Base-by-base conservation (phyloP, 371 early-diverging fungal genomes). In the Funneliformis caledonium region DNA sequence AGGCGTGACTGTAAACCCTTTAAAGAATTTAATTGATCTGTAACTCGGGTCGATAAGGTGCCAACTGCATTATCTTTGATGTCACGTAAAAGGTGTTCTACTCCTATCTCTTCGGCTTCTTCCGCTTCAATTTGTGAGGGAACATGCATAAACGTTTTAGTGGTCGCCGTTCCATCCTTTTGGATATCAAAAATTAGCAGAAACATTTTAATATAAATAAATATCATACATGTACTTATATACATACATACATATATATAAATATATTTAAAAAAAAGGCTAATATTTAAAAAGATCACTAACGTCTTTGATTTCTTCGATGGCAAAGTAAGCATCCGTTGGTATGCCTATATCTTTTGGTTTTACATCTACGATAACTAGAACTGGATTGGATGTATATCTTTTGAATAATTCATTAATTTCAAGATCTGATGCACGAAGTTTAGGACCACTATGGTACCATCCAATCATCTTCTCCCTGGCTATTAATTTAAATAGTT, bases 81-180 rank as follows among this genome's bases (percentile, higher is more conserved):
- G 85, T 99, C 99, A 80, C 99, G 93, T 77, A 99, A 89, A 82
- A 99, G 89, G 84, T 99, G 99, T 85, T 99, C 99, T 2, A 99
- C 99, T 77, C 99, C 99, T 83, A 99, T 99, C 87, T 99, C 99
- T 88, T 99, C 99, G 10, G 99, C 96, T 88, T 99, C 99, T 84
- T 99, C 99, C 4, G 99, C 99, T 59, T 97, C 99, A 82, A 99
- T 98, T 75, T 93, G 92, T 26, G 97, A 96, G 9, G 96, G 94
- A 31, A 98, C 92, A 86, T 99, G 98, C 86, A 94, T 93, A 87
- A 99, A 99, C 42, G 97, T 96, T 86, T 95, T 93, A 72, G 96
- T 96, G 1, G 97, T 95, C 5, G 97, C 92, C 60, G 97, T 95
- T 73, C 98, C 98, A 84, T 98, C 97, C 97, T 97, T 26, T 26